Base-by-base conservation (phyloP, 805 yeast species). In the Candida oleophila region DNA sequence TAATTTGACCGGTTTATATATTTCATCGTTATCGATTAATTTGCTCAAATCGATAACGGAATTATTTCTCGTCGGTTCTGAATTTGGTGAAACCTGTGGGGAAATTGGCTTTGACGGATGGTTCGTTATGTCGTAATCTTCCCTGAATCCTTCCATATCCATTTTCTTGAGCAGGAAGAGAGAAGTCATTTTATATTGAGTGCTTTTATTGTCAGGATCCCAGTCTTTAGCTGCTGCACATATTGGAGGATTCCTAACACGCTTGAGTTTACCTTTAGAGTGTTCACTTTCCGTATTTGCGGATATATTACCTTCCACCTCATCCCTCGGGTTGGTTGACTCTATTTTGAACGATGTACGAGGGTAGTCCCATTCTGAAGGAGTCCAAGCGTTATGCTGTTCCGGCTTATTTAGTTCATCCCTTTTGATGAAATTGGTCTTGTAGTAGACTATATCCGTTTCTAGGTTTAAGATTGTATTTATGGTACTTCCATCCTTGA, bases 71-170 rank as follows among this genome's bases (percentile, higher is more conserved):
- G 75, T 65, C 4, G 77, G 76, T 45, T 65, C 71, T 4, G 73
- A 65, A 22, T 52, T 62, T 20, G 77, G 77, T 18, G 74, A 69
- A 1, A 71, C 69, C 47, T 69, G 74, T 3, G 77, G 77, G 39
- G 69, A 62, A 7, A 64, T 55, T 3, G 75, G 74, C 36, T 57
- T 57, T 15, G 40, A 33, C 0, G 77, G 77, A 18, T 59, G 69
- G 28, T 61, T 59, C 9, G 55, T 49, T 22, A 72, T 50, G 49
- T 57, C 56, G 43, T 61, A 72, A 3, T 59, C 49, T 40, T 54
- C 58, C 38, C 63, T 68, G 58, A 72, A 72, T 4, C 70, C 62
- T 5, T 64, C 72, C 43, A 61, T 68, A 50, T 68, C 65, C 62
- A 72, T 70, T 22, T 53, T 58, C 48, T 72, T 71, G 45, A 65